Evolutionary conservation across 2,329 filamentous ascomycete genomes (phyloP).

Genomic region (Verticillium isaacii): DNA sequence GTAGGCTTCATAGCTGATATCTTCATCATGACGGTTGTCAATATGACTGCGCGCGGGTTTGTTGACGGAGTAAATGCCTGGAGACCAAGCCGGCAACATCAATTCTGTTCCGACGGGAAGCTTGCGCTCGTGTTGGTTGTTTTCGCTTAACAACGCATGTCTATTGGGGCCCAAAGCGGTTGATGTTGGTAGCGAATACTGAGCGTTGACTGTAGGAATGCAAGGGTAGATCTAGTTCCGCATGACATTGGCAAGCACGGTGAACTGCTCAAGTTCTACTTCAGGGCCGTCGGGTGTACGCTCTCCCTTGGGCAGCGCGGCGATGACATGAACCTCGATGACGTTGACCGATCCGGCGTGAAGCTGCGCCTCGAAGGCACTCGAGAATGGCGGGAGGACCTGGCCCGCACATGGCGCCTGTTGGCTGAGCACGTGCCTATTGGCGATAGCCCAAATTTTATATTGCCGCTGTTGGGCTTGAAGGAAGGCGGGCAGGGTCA

Average conservation of each 20-base stretch:
- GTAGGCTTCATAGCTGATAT: neutral
- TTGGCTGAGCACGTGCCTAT: constrained; percentile 56
- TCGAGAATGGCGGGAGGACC: constrained; percentile 48
- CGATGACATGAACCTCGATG: constrained; percentile 73
- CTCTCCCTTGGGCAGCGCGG: constrained; percentile 58
- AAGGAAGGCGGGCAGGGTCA: constrained; percentile 58
- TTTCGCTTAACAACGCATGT: neutral
- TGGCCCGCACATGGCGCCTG: constrained; percentile 49
- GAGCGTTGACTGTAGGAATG: neutral
- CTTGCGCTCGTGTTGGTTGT: neutral
- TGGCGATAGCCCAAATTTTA: constrained; percentile 70
- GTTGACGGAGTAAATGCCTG: neutral
- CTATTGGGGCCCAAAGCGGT: neutral
- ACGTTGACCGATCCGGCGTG: constrained; percentile 65
- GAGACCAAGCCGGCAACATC: neutral
- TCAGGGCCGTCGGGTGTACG: constrained; percentile 54
- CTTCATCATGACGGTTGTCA: neutral
- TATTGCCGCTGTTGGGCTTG: constrained; percentile 61
- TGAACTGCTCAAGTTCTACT: constrained; percentile 74
- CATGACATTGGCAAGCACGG: constrained; percentile 68
- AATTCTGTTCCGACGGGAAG: neutral
- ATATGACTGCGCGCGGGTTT: neutral
- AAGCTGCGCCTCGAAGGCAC: constrained; percentile 72
- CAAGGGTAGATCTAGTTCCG: constrained; percentile 28
- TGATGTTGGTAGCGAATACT: neutral